Base-by-base conservation (phyloP, 257 asterid genomes). In the Fraxinus cuspidata region DNA sequence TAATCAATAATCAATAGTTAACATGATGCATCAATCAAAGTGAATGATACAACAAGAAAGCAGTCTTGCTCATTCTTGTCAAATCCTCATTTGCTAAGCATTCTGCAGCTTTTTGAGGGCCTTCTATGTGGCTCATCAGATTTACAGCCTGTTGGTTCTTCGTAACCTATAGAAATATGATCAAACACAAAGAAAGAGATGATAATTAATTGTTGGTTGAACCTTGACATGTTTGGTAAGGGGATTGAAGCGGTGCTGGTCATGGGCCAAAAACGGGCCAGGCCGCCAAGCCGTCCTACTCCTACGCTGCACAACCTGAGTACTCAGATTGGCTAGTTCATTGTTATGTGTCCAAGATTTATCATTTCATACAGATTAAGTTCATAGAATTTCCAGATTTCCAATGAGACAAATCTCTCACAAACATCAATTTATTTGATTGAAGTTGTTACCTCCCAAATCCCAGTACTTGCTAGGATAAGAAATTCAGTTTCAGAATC, bases 31-130 rank as follows among this genome's bases (percentile, higher is more conserved):
- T 84, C 80, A 84, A 21, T 83, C 88, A 75, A 90, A 89, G 70
- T 89, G 82, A 73, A 90, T 89, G 70, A 90, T 76, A 60, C 87
- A 80, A 79, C 89, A 87, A 35, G 93, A 85, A 67, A 90, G 49
- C 81, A 83, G 70, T 86, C 79, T 56, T 89, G 87, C 86, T 82
- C 91, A 78, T 87, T 83, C 93, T 84, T 71, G 68, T 74, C 40
- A 82, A 35, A 9, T 93, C 92, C 78, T 89, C 93, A 53, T 81
- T 86, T 16, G 92, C 92, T 77, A 90, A 84, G 60, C 90, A 87
- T 68, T 89, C 89, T 23, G 93, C 91, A 70, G 96, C 93, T 74
- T 83, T 86, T 75, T 89, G 88, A 27, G 93, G 88, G 66, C 86
- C 81, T 47, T 84, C 92, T 19, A 90, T 82, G 82, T 88, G 93